Evolutionary conservation across 768 basidiomycete genomes (phyloP), one percentile per base, ranked within the genome.

Genomic region (Rhizopogon roseolus): DNA sequence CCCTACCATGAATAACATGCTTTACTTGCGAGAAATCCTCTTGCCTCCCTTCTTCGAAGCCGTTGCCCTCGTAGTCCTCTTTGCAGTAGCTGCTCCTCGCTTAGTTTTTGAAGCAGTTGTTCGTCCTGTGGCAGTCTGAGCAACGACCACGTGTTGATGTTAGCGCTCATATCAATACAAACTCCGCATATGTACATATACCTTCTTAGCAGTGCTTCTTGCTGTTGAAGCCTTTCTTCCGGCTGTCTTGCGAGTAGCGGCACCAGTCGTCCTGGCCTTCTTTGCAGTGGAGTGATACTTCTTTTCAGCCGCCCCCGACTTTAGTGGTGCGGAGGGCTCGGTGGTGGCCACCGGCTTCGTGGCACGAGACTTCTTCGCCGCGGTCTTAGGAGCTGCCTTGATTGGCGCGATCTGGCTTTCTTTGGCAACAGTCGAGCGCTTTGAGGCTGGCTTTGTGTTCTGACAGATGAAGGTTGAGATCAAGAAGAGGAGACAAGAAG

Each of bases 281-380:
- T 66, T 68, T 45, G 66, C 60, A 46, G 37, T 43, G 4, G 64
- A 68, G 17, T 50, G 53, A 17, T 68, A 68, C 43, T 59, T 64
- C 41, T 49, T 66, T 34, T 41, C 52, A 22, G 50, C 25, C 4
- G 48, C 16, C 25, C 22, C 40, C n/a, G 41, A 22, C 43, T 57
- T 60, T 39, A 41, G 44, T 38, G 41, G 19, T 32, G 40, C 13
- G 1, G 39, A 43, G 17, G 46, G 57, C n/a, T 27, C 50, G 11
- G 32, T 25, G 8, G 52, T 53, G 10, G 28, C 13, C 11, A 39
- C 19, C 1, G 16, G 16, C 34, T 56, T 56, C 11, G 17, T 32
- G 29, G 44, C 19, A 16, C 54, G 28, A 38, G 41, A n/a, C 3
- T 54, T 43, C 46, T 45, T 54, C 32, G 37, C 45, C 27, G 43